Base-by-base conservation (phyloP, 768 basidiomycete species). In the Boletus edulis region DNA sequence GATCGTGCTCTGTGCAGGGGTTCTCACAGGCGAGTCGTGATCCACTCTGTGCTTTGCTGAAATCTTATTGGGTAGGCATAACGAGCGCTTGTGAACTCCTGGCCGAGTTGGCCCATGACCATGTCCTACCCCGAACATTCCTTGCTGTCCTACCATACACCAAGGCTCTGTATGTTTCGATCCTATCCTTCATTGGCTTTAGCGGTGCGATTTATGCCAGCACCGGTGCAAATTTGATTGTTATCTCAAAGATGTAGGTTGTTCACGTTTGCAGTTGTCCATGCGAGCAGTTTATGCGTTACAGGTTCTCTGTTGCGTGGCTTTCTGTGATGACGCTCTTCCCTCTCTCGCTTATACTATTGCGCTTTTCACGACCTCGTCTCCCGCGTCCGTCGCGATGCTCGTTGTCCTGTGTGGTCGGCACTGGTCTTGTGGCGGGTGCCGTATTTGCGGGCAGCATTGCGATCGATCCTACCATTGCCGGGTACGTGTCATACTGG, bases 1-100 rank as follows among this genome's bases (percentile, higher is more conserved):
- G 43, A 66, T 86, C n/a, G 88, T 89, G 14, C 76, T 91, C 3
- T 86, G 83, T 52, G 87, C 85, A 2, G 87, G 86, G 1, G 82
- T 89, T 27, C 73, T 90, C 9, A 84, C 86, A 39, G 87, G 88
- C 77, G 61, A 57, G 66, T 56, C 15, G 24, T 47, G 27, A 22
- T 49, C 17, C 4, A 13, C 11, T 4, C 5, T 46, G 31, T 29
- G 4, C 35, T 52, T 17, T 17, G n/a, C 22, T 52, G 41, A 58
- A 14, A 22, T 50, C 38, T 24, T 31, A 17, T 54, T 8, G 46
- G 31, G 35, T 51, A 82, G 84, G 82, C 5, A 81, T 85, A 18
- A 63, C 84, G 13, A 77, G 79, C 45, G 82, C 84, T 12, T 81
- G 80, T 58, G 82, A 83, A 58, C 77, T 87, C 12, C 62, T 86